These are phyloP conservation scores for Lipomyces spencermartinsiae DNA, from an alignment of 805 yeast species.

Conservation along the genomic window DNA sequence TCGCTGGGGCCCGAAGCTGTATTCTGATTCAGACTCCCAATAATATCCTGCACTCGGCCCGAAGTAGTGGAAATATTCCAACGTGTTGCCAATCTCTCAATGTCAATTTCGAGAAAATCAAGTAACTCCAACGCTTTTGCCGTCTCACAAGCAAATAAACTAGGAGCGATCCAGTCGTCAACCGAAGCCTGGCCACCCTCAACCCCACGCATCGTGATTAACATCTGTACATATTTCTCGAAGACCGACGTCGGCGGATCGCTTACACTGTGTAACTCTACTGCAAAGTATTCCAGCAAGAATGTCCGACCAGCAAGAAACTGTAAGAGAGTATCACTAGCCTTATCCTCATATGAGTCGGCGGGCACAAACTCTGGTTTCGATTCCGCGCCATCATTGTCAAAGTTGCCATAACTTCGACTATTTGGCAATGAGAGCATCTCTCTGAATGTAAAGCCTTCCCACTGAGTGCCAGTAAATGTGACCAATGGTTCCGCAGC, in stretches of 20 bases:
- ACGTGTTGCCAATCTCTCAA: conserved; percentile 27
- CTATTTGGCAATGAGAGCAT: conserved; percentile 3
- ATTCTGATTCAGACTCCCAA: neutral
- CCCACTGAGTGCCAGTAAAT: conserved; percentile 21
- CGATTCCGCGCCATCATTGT: neutral
- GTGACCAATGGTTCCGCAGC: conserved; percentile 20
- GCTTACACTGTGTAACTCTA: conserved; percentile 71
- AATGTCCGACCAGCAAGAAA: conserved; percentile 32
- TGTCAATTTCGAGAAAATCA: conserved; percentile 67
- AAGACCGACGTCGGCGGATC: conserved; percentile 29
- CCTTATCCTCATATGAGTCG: conserved; percentile 20
- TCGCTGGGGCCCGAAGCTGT: neutral
- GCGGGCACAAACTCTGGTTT: conserved; percentile 1
- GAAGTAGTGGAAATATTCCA: conserved; percentile 27
- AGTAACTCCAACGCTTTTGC: conserved; percentile 72
- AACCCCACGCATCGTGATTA: conserved; percentile 20
- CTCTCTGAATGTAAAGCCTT: conserved; percentile 14
- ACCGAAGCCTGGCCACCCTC: conserved; percentile 43
- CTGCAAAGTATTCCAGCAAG: conserved; percentile 38
- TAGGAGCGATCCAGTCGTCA: conserved; percentile 46
- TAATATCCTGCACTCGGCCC: conserved; percentile 2
- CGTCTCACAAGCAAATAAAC: conserved; percentile 45
- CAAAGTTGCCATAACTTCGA: conserved; percentile 5
- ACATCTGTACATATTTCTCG: conserved; percentile 17
- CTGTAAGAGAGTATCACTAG: conserved; percentile 21